phyloP scores from a whole-genome alignment of 129 eudicot genomes.

The Oenanthe sinensis region DNA sequence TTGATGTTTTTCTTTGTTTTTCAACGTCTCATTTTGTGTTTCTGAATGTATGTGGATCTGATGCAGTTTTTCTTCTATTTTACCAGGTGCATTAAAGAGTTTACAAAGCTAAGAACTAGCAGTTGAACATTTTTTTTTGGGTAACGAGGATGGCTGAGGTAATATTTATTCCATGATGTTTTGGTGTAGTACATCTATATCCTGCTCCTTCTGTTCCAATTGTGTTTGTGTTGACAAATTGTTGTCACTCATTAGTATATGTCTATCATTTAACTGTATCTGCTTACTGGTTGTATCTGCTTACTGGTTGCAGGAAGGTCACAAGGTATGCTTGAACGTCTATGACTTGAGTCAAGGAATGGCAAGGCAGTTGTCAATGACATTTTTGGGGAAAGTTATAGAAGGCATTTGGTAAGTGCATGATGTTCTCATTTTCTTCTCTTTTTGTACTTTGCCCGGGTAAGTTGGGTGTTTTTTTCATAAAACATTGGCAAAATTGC shows the following conservation, averaged over 20 bases:
- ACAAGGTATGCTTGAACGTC: conserved; percentile 61
- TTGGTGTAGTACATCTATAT: background rate
- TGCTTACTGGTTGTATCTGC: conserved; percentile 6
- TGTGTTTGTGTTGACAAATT: background rate
- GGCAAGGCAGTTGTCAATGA: conserved; percentile 82
- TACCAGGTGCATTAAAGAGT: conserved; percentile 10
- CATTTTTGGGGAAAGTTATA: conserved; percentile 81
- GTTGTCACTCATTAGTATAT: background rate
- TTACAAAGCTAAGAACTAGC: conserved; percentile 18
- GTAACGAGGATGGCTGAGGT: conserved; percentile 44
- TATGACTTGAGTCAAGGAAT: conserved; percentile 86
- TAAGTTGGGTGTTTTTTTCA: background rate
- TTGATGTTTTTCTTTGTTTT: background rate
- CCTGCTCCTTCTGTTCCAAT: background rate
- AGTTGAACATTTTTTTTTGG: conserved; percentile 12
- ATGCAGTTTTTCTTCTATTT: background rate
- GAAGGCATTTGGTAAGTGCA: conserved; percentile 73
- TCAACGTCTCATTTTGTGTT: background rate
- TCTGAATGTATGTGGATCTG: background rate
- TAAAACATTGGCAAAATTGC: background rate
- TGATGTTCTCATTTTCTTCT: background rate
- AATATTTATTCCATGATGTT: background rate
- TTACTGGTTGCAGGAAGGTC: conserved; percentile 50
- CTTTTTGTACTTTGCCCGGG: background rate
- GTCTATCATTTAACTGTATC: background rate